Evolutionary conservation across 768 basidiomycete species (phyloP).

Genomic region (Boletus tylopilopsis): DNA sequence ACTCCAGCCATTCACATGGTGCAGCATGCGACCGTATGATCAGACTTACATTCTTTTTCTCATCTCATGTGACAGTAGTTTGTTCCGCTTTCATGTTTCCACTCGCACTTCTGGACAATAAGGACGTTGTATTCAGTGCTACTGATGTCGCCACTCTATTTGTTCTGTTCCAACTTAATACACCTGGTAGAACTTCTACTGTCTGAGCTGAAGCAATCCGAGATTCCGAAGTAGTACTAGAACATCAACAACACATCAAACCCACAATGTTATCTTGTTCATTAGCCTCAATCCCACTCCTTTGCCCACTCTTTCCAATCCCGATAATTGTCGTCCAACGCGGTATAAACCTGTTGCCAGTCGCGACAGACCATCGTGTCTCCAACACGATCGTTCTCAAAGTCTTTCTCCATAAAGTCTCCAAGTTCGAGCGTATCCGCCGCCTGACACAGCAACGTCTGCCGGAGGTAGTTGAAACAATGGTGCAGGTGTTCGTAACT

Average conservation of each 20-base stretch:
- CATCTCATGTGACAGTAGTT: too few relatives aligned
- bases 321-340: conserved; percentile 4
- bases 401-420: conserved; percentile 15
- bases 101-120: too few relatives aligned
- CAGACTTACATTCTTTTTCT: neutral
- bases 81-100: too few relatives aligned
- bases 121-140: too few relatives aligned
- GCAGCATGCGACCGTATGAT: conserved; percentile 7
- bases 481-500: conserved; percentile 10
- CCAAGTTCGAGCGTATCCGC: conserved; percentile 14
- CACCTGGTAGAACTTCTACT: too few relatives aligned
- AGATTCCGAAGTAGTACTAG: too few relatives aligned
- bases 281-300: conserved; percentile 9
- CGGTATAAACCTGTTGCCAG: conserved; percentile 4
- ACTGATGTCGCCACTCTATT: too few relatives aligned
- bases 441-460: conserved; percentile 13
- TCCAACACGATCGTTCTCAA: conserved; percentile 6
- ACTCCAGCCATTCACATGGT: conserved; percentile 11
- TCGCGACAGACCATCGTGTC: conserved; percentile 14
- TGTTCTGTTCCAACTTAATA: too few relatives aligned
- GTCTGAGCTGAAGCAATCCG: too few relatives aligned
- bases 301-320: conserved; percentile 8
- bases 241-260: too few relatives aligned
- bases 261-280: too few relatives aligned
- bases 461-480: conserved; percentile 14